phyloP scores from a whole-genome alignment of 2,329 filamentous ascomycete species.

The Venturia asperata region DNA sequence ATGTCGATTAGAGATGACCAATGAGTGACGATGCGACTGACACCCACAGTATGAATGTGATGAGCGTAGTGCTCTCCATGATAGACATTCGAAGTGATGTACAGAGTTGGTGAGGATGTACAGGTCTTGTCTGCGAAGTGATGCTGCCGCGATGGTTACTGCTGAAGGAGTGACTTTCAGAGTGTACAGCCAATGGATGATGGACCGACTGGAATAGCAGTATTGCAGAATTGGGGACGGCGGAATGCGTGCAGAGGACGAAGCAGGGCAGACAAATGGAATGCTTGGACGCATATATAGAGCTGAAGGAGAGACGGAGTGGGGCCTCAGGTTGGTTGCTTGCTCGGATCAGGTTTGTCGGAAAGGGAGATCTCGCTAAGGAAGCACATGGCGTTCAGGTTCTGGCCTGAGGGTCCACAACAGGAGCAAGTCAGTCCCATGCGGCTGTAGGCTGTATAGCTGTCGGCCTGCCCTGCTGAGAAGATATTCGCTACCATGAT shows the following conservation, averaged over 20 bases:
- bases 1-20: not conserved
- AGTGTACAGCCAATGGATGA: not conserved
- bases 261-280: not conserved
- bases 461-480: not conserved
- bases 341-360: not conserved
- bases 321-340: not conserved
- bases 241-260: not conserved
- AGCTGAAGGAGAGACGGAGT: conserved; percentile 2
- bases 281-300: not conserved
- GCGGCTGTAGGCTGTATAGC: not conserved
- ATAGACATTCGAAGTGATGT: conserved; percentile 9
- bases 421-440: not conserved
- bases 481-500: not conserved
- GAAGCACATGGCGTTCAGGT: not conserved
- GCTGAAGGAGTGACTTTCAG: not conserved
- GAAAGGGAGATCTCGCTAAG: not conserved
- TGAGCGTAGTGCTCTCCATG: conserved; percentile 33
- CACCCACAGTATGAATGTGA: conserved; percentile 33
- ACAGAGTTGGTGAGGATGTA: not conserved
- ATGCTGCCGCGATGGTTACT: not conserved
- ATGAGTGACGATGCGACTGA: not conserved
- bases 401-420: not conserved
- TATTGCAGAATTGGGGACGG: not conserved
- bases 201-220: not conserved
- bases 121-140: not conserved